Evolutionary conservation across 345 rosid genomes (phyloP), one percentile per base, ranked within the genome.

Genomic region (Ailanthus altissimus): DNA sequence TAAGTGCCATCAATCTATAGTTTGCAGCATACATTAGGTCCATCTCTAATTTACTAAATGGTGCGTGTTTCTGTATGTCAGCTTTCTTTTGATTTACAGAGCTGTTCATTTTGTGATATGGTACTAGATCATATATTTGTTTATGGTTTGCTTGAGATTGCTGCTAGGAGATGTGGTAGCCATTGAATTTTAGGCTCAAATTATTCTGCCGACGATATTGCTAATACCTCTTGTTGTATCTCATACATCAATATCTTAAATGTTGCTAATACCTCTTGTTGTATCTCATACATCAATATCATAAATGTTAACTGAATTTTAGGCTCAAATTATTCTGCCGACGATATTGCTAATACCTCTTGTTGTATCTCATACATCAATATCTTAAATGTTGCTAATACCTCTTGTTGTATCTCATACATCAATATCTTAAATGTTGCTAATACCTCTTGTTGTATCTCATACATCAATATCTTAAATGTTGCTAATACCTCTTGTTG

Each of bases 1-100:
- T 32, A 38, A 81, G 65, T 64, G 56, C 54, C 67, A 65, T 75
- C 70, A 61, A n/a, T 62, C 68, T 80, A 73, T 65, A 51, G 67
- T 77, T 57, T 73, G 57, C 49, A 56, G 74, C 64, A 63, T 73
- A n/a, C 16, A 28, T 80, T 81, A 60, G 73, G 38, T 68, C 11
- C 20, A 45, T 36, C 13, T 70, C 66, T 57, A 16, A 45, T 74
- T 10, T 16, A 21, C 59, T 28, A 14, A 5, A 74, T 45, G 38
- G 20, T 50, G 16, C 67, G 21, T 43, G 11, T 60, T 25, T 51
- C 60, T 46, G 59, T 47, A 14, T 67, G 5, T 6, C 43, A 47
- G 26, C 75, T 75, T 80, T 56, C 46, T 68, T 53, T 70, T 42
- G 20, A 23, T 77, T 50, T 75, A 14, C 63, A 50, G 12, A 51